Base-by-base conservation (phyloP, 2,329 filamentous ascomycete species). In the Coniella lustricola region DNA sequence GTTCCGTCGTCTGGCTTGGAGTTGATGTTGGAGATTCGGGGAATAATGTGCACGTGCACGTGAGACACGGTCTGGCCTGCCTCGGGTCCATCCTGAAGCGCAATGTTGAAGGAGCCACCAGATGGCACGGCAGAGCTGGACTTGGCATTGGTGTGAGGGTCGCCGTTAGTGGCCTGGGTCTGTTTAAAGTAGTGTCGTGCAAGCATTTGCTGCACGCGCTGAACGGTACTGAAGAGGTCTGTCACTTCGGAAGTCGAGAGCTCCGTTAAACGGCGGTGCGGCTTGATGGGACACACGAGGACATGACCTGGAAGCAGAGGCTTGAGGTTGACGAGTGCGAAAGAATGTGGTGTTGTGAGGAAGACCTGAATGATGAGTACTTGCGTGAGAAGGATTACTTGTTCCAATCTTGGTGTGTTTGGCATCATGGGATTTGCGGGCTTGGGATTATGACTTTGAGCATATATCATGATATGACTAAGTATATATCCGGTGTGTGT, bases 11-110 rank as follows among this genome's bases (percentile, higher is more conserved):
- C 55, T 17, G 55, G 50, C 54, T 67, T 66, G 29, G 59, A 70
- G 62, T 64, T 75, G 62, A 81, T 74, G 34, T 82, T 76, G 50
- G 69, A 71, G 50, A 71, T 72, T 32, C 90, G 73, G 17, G 90
- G 90, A 46, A 96, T 91, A 42, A 96, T 79, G 69, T 98, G 93
- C 21, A 90, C 86, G 68, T 98, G 93, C 13, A 96, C 82, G 68
- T 98, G 93, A 8, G 88, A 76, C 38, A 98, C 91, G 49, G 89
- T 95, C 76, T 98, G 93, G 0, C 93, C 93, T 1, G 93, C 89
- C 51, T 90, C 88, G 29, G 75, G 71, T 17, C 93, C 93, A 65
- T 98, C 93, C 65, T 98, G 93, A n/a, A 98, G 78, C 0, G 91
- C 90, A 43, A 98, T 83, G 62, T 95, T 97, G 69, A 97, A 85